phyloP scores from a whole-genome alignment of 805 yeast species.

The Nakazawaea laoshanensis region DNA sequence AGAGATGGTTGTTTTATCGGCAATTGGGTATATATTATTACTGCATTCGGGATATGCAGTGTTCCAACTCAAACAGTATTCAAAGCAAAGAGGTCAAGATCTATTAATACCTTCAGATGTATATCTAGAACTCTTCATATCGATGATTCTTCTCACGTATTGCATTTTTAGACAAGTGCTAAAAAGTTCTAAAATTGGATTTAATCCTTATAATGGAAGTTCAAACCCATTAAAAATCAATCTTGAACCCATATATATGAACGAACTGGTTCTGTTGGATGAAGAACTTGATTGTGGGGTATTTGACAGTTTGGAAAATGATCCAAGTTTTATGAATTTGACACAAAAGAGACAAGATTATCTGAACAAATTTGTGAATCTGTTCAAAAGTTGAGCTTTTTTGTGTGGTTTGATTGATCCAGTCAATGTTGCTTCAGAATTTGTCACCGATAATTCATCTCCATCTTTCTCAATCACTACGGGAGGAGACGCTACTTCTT shows the following conservation, averaged over 20 bases:
- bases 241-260: constrained; percentile 37
- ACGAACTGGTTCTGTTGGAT: constrained; percentile 36
- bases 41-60: constrained; percentile 4
- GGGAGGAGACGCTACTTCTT: constrained; percentile 1
- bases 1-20: background rate
- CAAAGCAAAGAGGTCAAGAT: constrained; percentile 1
- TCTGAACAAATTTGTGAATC: constrained; percentile 2
- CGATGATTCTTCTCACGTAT: constrained; percentile 1
- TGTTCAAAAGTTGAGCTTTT: constrained; percentile 3
- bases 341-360: constrained; percentile 28
- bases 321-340: constrained; percentile 46
- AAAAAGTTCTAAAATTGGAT: background rate
- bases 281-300: constrained; percentile 36
- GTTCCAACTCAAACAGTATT: constrained; percentile 4
- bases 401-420: too few relatives aligned
- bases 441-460: constrained; percentile 8
- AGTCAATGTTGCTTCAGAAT: constrained; percentile 9
- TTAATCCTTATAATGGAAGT: constrained; percentile 1
- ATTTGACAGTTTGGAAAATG: constrained; percentile 37
- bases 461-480: constrained; percentile 6
- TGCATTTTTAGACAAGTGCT: background rate
- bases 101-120: constrained; percentile 6
- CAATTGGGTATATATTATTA: constrained; percentile 1
- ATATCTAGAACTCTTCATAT: constrained; percentile 1
- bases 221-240: too few relatives aligned